Evolutionary conservation across 2,329 filamentous ascomycete genomes (phyloP).

Genomic region (Hymenoscyphus linearis): DNA sequence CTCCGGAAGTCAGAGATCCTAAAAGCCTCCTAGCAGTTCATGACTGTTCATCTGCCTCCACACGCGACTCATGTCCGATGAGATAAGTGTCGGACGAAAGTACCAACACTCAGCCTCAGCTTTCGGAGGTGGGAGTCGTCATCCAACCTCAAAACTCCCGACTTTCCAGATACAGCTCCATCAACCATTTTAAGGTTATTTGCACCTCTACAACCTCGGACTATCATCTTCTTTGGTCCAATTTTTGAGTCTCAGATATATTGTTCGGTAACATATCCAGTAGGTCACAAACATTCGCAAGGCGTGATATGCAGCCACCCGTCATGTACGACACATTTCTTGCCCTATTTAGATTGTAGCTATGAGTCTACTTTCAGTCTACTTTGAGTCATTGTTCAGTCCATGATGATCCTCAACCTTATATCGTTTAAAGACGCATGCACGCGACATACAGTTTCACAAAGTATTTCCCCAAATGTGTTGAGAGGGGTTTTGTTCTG

Average conservation of each 20-base stretch:
- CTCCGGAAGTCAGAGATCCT: neutral
- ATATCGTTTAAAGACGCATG: neutral
- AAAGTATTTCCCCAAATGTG: neutral
- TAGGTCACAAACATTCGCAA: neutral
- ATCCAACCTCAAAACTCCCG: neutral
- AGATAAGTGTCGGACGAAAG: neutral
- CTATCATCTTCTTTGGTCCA: neutral
- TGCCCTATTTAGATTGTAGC: neutral
- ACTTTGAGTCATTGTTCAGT: neutral
- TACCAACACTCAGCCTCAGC: neutral
- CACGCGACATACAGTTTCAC: neutral
- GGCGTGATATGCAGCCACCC: neutral
- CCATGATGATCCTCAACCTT: neutral
- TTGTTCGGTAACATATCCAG: neutral
- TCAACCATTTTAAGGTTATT: neutral
- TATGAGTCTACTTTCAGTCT: neutral
- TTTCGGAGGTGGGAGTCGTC: neutral
- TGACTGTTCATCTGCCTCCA: neutral
- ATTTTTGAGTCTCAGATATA: neutral
- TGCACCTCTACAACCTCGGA: neutral
- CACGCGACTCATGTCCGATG: neutral
- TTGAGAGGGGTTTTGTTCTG: neutral
- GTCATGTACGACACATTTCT: neutral
- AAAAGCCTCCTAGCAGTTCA: neutral
- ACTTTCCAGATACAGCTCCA: neutral